These are phyloP conservation scores for Ascochyta rabiei DNA, from an alignment of 2,329 filamentous ascomycete genomes.

Conservation along the genomic window DNA sequence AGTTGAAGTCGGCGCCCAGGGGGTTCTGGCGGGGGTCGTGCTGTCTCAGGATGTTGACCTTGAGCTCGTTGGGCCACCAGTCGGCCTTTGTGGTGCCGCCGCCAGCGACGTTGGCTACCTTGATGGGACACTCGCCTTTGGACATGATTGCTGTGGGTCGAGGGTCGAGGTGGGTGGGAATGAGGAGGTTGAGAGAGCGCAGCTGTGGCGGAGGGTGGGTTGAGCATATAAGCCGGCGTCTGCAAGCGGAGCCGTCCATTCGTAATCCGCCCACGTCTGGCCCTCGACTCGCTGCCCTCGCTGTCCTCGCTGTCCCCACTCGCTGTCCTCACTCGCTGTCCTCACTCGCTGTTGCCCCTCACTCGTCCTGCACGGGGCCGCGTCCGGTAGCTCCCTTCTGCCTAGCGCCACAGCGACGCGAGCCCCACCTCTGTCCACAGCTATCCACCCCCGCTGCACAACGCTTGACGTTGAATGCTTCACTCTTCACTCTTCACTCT, in stretches of 20 bases:
- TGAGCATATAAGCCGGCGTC: constrained; percentile 28
- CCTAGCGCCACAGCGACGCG: constrained; percentile 11
- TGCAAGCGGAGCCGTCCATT: constrained; percentile 26
- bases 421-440: constrained; percentile 14
- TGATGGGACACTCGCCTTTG: constrained; percentile 45
- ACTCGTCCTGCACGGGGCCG: constrained; percentile 26
- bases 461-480: background rate
- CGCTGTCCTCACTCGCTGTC: constrained; percentile 29
- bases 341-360: constrained; percentile 34
- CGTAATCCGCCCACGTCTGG: constrained; percentile 38
- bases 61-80: constrained; percentile 76
- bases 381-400: constrained; percentile 28
- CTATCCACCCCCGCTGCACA: background rate
- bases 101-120: constrained; percentile 52
- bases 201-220: constrained; percentile 12
- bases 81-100: constrained; percentile 71
- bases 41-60: constrained; percentile 75
- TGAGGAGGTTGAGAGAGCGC: constrained; percentile 9
- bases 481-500: background rate
- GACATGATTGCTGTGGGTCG: constrained; percentile 36
- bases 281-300: constrained; percentile 31
- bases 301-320: too few relatives aligned
- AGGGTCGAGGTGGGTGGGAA: constrained; percentile 17
- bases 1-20: constrained; percentile 70
- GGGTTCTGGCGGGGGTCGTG: constrained; percentile 69